phyloP scores from a whole-genome alignment of 306 rosid genomes.

The Rosa persica region DNA sequence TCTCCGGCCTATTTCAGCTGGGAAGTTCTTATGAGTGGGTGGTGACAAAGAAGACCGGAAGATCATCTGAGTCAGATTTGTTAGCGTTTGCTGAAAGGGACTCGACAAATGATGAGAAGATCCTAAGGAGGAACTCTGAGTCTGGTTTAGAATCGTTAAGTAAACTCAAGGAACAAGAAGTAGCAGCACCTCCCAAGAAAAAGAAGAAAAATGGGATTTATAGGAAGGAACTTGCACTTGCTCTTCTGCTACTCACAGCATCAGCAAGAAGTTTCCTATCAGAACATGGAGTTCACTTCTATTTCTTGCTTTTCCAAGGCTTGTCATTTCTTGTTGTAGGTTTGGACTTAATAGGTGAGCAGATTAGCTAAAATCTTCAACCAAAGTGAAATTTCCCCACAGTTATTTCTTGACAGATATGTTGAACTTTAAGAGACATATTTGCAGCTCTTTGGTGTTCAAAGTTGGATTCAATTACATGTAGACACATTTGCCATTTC shows the following conservation, averaged over 20 bases:
- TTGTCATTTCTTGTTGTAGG: constrained; percentile 82
- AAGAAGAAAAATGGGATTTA: constrained; percentile 77
- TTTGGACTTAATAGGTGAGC: constrained; percentile 95
- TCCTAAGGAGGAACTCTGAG: constrained; percentile 73
- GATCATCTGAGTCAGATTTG: constrained; percentile 90
- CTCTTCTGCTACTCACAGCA: constrained; percentile 87
- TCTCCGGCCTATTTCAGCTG: constrained; percentile 90
- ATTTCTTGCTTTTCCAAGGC: constrained; percentile 94
- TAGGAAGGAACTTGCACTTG: constrained; percentile 89
- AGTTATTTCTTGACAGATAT: constrained; percentile 22
- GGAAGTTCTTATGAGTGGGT: constrained; percentile 99
- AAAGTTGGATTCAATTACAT: constrained; percentile 24
- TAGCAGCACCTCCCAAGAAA: constrained; percentile 28
- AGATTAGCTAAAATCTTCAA: constrained; percentile 51
- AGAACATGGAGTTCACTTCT: constrained; percentile 93
- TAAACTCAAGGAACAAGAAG: constrained; percentile 57
- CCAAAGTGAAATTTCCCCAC: neutral
- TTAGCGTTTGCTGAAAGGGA: constrained; percentile 77
- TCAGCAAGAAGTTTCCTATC: constrained; percentile 86
- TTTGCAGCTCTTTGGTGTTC: constrained; percentile 22
- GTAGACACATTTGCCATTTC: constrained; percentile 22
- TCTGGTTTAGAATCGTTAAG: constrained; percentile 70
- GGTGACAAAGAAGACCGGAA: constrained; percentile 93
- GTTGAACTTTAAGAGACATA: constrained; percentile 22
- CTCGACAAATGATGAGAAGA: constrained; percentile 64